Base-by-base conservation (phyloP, 495 filamentous ascomycete genomes). In the Baudoinia panamericana region DNA sequence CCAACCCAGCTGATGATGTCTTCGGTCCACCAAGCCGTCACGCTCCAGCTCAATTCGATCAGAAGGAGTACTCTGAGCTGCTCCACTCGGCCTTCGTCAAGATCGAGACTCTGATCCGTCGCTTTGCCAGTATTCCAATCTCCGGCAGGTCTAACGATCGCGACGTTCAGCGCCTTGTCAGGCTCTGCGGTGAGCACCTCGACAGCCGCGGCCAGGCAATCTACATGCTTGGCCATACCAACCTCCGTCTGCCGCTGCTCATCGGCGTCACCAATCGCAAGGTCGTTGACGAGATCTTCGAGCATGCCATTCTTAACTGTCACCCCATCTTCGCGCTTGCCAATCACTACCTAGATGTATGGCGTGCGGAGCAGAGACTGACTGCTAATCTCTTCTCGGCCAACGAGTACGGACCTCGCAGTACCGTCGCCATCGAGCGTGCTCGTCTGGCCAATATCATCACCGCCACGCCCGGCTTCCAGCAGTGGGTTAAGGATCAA, bases 381-480 rank as follows among this genome's bases (percentile, higher is more conserved):
- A 12, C 12, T 8, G 3, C 4, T 12, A 15, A 33, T 20, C 7
- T 30, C 19, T n/a, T n/a, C 18, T n/a, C 13, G 10, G 27, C 34
- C 26, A 31, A 32, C 6, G 15, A 46, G 11, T 15, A 21, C 34
- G 18, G 17, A 2, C 21, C 3, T 8, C 36, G 44, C 29, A 22
- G 21, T 16, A n/a, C 8, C 4, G 12, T 35, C 10, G 30, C 36
- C 11, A 13, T 20, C 20, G 22, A 25, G 15, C 44, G 44, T 26
- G 44, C 36, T 5, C 27, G 20, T 12, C 8, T 34, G 3, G 43
- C 43, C 31, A 13, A 27, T 5, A 25, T 10, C 15, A 48, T 48
- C 26, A 21, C 19, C 17, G n/a, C 15, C 23, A 48, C 27, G 19
- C 46, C 39, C 15, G 46, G 46, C 35, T 50, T 50, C 41, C 25